A percentile compares a stretch with the other conserved stretches of the same genome.
phyloP scores from a whole-genome alignment of 164 flowering plant genomes.

The Cinnamomum chago region DNA sequence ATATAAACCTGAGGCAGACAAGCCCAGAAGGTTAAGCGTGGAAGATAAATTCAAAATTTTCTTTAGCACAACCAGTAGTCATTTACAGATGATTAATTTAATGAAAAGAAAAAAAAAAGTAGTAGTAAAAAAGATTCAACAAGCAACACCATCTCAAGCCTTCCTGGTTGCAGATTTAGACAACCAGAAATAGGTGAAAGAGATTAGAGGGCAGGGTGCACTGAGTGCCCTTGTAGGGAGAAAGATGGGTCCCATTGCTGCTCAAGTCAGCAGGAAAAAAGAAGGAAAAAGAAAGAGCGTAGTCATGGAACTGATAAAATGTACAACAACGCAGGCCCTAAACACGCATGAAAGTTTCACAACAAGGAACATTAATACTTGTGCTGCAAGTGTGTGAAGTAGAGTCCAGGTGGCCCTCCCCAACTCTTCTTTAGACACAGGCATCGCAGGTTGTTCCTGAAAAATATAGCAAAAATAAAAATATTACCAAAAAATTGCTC shows the following conservation, averaged over 20 bases:
- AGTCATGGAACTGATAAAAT: background rate
- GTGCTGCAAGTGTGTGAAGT: conserved; percentile 94
- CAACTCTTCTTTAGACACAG: conserved; percentile 83
- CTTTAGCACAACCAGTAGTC: too few species aligned
- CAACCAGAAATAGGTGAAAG: too few species aligned
- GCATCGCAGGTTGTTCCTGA: conserved; percentile 47
- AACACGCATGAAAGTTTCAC: too few species aligned
- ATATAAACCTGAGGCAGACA: too few species aligned
- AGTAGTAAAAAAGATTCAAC: too few species aligned
- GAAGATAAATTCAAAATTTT: too few species aligned
- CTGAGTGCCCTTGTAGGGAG: background rate
- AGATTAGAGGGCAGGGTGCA: background rate
- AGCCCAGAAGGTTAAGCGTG: too few species aligned
- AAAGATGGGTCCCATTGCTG: background rate
- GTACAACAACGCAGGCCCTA: background rate
- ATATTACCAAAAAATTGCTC: background rate
- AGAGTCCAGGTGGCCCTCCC: conserved; percentile 98
- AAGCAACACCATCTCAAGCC: too few species aligned
- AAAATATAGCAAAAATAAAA: background rate
- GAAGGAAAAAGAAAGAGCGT: too few species aligned
- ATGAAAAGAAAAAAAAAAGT: too few species aligned
- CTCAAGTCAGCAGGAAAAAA: background rate
- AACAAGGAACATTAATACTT: conserved; percentile 34
- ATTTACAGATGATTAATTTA: too few species aligned
- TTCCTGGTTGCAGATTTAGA: too few species aligned